These are phyloP conservation scores for Voacanga thouarsii DNA, from an alignment of 257 asterid genomes.

Conservation along the genomic window DNA sequence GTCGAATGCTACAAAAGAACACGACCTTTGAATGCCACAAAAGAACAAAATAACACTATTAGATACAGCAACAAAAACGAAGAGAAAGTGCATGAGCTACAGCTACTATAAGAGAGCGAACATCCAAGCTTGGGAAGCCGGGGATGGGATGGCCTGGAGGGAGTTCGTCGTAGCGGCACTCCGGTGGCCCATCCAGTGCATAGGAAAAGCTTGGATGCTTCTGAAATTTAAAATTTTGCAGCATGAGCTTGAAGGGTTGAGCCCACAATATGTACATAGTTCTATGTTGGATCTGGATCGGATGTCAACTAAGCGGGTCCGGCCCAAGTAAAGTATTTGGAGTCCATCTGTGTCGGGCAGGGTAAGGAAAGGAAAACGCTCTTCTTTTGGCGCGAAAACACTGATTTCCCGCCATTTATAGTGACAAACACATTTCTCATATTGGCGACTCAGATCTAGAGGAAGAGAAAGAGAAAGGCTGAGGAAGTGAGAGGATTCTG, in stretches of 20 bases:
- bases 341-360: neutral
- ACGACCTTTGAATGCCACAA: constrained; percentile 8
- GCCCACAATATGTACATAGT: neutral
- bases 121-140: neutral
- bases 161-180: neutral
- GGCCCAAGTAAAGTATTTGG: neutral
- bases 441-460: constrained; percentile 2
- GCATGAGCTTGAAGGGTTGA: constrained; percentile 25
- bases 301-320: neutral
- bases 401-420: constrained; percentile 26
- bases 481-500: neutral
- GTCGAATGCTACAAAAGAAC: neutral
- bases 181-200: constrained; percentile 4
- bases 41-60: neutral
- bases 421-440: neutral
- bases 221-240: constrained; percentile 9
- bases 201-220: constrained; percentile 6
- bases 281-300: no score
- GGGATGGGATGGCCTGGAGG: constrained; percentile 12
- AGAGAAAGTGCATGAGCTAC: no score
- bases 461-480: neutral
- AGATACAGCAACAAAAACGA: no score
- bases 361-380: neutral
- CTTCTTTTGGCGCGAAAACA: constrained; percentile 32
- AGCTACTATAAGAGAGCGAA: neutral